A percentile compares a stretch with the other conserved stretches of the same genome.
phyloP scores from a whole-genome alignment of 2,329 filamentous ascomycete species.

The Epichloe bromicola region DNA sequence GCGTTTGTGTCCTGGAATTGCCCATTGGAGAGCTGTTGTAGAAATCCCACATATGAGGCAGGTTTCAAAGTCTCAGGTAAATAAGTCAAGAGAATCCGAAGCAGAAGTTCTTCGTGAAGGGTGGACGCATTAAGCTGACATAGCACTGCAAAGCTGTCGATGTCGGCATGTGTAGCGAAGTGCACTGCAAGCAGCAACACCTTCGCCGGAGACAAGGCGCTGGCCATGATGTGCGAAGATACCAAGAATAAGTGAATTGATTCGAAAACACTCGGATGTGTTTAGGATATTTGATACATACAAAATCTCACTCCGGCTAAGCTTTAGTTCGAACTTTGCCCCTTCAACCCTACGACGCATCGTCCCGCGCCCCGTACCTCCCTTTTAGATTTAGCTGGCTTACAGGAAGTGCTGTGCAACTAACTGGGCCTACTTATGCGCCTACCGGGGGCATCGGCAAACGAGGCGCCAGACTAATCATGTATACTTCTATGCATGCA shows the following conservation, averaged over 20 bases:
- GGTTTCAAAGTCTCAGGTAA: conserved; percentile 60
- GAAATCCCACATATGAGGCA: conserved; percentile 45
- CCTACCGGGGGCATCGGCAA: background rate
- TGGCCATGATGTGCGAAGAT: background rate
- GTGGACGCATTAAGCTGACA: conserved; percentile 41
- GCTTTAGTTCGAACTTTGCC: background rate
- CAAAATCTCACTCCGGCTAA: background rate
- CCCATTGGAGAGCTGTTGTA: conserved; percentile 42
- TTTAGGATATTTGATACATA: background rate
- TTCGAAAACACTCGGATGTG: background rate
- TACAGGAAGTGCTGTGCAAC: background rate
- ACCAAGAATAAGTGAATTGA: background rate
- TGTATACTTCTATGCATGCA: background rate
- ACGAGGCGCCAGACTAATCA: background rate
- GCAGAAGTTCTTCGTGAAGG: conserved; percentile 49
- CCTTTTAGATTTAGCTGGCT: background rate
- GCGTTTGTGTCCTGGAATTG: conserved; percentile 27
- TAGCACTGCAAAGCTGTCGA: conserved; percentile 48
- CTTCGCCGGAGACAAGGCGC: conserved; percentile 48
- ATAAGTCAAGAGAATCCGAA: conserved; percentile 64
- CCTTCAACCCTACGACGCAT: background rate
- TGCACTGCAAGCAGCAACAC: conserved; percentile 61
- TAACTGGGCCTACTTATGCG: background rate
- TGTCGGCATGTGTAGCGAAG: conserved; percentile 51
- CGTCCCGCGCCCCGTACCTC: background rate